A percentile compares a stretch with the other conserved stretches of the same genome.
These are phyloP conservation scores for Takashimella tepidaria DNA, from an alignment of 1,284 basidiomycete genomes.

Conservation along the genomic window DNA sequence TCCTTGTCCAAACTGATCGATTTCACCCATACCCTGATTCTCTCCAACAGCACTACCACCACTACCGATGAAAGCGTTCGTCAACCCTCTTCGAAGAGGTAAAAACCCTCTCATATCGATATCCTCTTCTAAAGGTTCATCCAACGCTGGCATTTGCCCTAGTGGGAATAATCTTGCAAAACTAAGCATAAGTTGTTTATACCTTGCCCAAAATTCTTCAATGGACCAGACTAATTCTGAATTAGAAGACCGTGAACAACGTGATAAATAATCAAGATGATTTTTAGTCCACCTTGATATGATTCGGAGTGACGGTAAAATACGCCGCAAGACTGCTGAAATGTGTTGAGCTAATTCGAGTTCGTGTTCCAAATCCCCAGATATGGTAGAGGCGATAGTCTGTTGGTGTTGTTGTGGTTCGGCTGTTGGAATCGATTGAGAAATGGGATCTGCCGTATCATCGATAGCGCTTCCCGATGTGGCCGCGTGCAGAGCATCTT, in stretches of 20 bases:
- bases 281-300: slow-evolving; percentile 81
- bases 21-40: not conserved
- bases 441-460: no score
- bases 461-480: not conserved
- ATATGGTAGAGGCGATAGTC: no score
- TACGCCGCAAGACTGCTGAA: slow-evolving; percentile 76
- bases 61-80: not conserved
- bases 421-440: no score
- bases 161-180: slow-evolving; percentile 67
- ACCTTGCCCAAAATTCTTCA: slow-evolving; percentile 64
- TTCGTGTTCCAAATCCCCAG: slow-evolving; percentile 39
- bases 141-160: slow-evolving; percentile 59
- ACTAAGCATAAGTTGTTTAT: slow-evolving; percentile 62
- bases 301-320: slow-evolving; percentile 79
- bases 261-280: slow-evolving; percentile 65
- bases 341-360: slow-evolving; percentile 65
- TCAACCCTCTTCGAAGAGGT: slow-evolving; percentile 61
- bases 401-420: not conserved
- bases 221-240: slow-evolving; percentile 29
- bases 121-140: slow-evolving; percentile 80
- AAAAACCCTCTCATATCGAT: slow-evolving; percentile 81
- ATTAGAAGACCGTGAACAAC: slow-evolving; percentile 17
- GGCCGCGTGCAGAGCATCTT: slow-evolving; percentile 29
- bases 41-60: not conserved
- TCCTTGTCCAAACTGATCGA: slow-evolving; percentile 6